Conservation (phyloP, 179 eudicot genomes). For the Nepenthes alata region DNA sequence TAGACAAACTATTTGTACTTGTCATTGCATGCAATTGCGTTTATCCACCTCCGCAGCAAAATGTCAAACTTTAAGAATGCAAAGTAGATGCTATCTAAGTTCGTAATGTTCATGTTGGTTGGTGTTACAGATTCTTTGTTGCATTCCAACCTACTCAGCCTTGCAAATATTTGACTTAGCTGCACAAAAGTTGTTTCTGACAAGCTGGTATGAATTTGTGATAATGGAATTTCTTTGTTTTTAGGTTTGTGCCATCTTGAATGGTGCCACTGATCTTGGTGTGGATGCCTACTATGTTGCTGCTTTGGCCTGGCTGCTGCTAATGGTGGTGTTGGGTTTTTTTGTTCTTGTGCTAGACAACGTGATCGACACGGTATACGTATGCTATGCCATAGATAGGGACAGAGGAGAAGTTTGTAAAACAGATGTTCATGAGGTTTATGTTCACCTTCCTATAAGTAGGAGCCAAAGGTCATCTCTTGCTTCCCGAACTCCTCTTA, state of each 20-base stretch:
- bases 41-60: too few species aligned
- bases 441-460: conserved; percentile 83
- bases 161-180: too few species aligned
- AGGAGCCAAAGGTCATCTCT: conserved; percentile 36
- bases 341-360: conserved; percentile 68
- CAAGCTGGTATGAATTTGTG: too few species aligned
- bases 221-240: not conserved
- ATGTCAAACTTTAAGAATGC: too few species aligned
- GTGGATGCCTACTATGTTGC: conserved; percentile 56
- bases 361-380: conserved; percentile 76
- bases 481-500: conserved; percentile 33
- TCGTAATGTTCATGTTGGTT: too few species aligned
- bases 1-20: not conserved
- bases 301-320: conserved; percentile 50
- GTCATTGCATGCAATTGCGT: too few species aligned
- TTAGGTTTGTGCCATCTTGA: conserved; percentile 68
- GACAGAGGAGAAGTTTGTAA: conserved; percentile 84
- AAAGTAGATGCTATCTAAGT: too few species aligned
- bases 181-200: too few species aligned
- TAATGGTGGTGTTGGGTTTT: conserved; percentile 58
- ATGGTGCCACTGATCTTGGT: conserved; percentile 49
- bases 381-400: conserved; percentile 89
- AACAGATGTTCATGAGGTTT: conserved; percentile 84
- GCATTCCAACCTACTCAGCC: too few species aligned
- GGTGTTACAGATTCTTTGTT: too few species aligned